Percentiles rank a stretch among this genome's conserved stretches.
phyloP scores from a whole-genome alignment of 495 filamentous ascomycete species.

The Xylaria cubensis region DNA sequence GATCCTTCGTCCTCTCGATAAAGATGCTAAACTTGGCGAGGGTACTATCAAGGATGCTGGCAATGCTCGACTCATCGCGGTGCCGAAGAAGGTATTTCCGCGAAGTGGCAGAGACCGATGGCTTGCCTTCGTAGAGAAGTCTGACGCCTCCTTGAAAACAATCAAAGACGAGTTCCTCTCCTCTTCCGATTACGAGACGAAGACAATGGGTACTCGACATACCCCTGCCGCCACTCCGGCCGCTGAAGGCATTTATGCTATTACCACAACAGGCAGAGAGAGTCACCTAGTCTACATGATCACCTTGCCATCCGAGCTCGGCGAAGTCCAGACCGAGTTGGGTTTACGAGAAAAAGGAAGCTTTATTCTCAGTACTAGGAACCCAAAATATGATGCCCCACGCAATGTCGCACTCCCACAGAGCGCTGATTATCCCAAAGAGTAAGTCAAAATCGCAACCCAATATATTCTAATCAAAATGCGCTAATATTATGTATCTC shows the following conservation, averaged over 20 bases:
- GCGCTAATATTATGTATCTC: conserved; percentile 10
- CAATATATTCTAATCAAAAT: neutral
- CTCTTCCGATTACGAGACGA: conserved; percentile 73
- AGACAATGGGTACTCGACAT: conserved; percentile 75
- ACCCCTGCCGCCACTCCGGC: conserved; percentile 74
- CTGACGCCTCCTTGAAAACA: conserved; percentile 67
- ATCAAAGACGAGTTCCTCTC: conserved; percentile 75
- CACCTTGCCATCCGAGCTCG: conserved; percentile 74
- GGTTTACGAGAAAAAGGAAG: conserved; percentile 75
- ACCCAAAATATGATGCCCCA: conserved; percentile 73
- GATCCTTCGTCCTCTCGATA: conserved; percentile 76
- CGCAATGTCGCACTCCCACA: conserved; percentile 67
- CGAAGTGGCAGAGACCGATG: conserved; percentile 74
- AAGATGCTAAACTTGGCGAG: conserved; percentile 68
- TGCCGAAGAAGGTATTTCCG: conserved; percentile 90
- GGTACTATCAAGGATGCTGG: conserved; percentile 69
- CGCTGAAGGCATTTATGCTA: conserved; percentile 86
- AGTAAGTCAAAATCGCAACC: conserved; percentile 56
- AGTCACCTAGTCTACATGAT: conserved; percentile 84
- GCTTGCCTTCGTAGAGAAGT: conserved; percentile 85
- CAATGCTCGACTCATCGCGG: conserved; percentile 72
- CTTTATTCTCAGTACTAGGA: conserved; percentile 82
- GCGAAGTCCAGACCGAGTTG: conserved; percentile 77
- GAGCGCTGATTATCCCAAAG: conserved; percentile 73
- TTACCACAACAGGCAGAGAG: conserved; percentile 72